A percentile compares a stretch with the other conserved stretches of the same genome.
Conservation (phyloP, 2,329 filamentous ascomycete genomes). For the Fusarium nematophilum region DNA sequence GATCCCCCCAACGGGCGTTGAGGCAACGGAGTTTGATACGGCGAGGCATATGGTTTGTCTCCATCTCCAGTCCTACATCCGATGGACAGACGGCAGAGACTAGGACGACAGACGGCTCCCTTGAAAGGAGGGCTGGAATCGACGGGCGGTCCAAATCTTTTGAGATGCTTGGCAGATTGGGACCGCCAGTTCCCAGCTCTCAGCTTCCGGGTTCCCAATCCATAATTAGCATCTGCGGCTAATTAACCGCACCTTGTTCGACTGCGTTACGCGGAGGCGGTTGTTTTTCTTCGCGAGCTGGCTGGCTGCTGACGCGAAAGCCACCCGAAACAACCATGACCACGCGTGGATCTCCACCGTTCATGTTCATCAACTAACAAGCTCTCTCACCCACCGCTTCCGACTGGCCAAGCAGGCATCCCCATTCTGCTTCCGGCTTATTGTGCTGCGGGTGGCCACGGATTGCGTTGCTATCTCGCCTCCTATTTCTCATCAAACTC, state of each 20-base stretch:
- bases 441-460: constrained; percentile 10
- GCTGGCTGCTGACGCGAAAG: constrained; percentile 19
- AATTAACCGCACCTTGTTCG: constrained; percentile 30
- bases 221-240: constrained; percentile 36
- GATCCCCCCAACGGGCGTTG: no score
- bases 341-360: constrained; percentile 31
- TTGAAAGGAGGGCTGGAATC: constrained; percentile 40
- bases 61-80: not conserved
- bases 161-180: constrained; percentile 41
- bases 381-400: constrained; percentile 31
- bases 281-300: constrained; percentile 1
- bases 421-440: constrained; percentile 15
- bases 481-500: constrained; percentile 7
- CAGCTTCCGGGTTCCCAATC: constrained; percentile 37
- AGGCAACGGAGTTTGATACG: not conserved
- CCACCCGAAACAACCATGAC: constrained; percentile 13
- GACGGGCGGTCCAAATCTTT: constrained; percentile 34
- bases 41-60: not conserved
- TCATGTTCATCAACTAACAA: constrained; percentile 10
- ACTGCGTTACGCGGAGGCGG: constrained; percentile 30
- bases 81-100: not conserved
- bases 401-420: constrained; percentile 39
- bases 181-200: constrained; percentile 32
- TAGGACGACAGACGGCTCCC: not conserved
- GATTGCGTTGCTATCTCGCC: constrained; percentile 29